Evolutionary conservation across 805 yeast species (phyloP), one percentile per base, ranked within the genome.

Genomic region (Cyberlindnera galapagoensis): DNA sequence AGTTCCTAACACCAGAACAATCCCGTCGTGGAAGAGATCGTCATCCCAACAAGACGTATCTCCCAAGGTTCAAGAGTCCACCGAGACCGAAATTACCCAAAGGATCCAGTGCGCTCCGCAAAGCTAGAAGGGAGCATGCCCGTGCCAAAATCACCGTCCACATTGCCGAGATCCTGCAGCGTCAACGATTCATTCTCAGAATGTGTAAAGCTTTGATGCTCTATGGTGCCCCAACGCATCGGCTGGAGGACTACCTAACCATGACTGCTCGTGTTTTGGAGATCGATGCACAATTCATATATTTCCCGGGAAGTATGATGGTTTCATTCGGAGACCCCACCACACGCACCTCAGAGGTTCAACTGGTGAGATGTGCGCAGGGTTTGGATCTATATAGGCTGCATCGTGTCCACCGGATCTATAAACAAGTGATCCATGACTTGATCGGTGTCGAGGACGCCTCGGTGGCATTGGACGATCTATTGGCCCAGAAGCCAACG

Each of bases 191-290:
- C 51, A 80, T 90, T 36, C 60, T 88, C 45, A 69, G 90, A 21
- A 68, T 90, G 62, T 88, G 97, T 53, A 74, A 84, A 28, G 94
- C 95, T 0, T 65, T 90, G 34, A 88, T 90, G 97, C 60, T 84
- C 36, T 90, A 76, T 48, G 97, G 97, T 18, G 97, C 97, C 0
- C 97, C 97, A 1, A 87, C 95, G 2, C 97, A 90, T 56, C 70
- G 97, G 50, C 59, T 90, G 32, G 97, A 90, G 55, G 97, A 90
- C 49, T 88, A 87, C 55, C 73, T 90, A 81, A 71, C 79, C 18
- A 80, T 85, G 87, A 88, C 97, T 1, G 80, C 95, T 11, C 67
- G 95, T 35, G 95, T 90, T 3, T 65, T 90, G 37, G 97, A 87
- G 54, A 84, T 90, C 30, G 96, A 90, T 54, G 95, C 94, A 1